Conservation (phyloP, 78 protist genomes). For the Fonticula alba region DNA sequence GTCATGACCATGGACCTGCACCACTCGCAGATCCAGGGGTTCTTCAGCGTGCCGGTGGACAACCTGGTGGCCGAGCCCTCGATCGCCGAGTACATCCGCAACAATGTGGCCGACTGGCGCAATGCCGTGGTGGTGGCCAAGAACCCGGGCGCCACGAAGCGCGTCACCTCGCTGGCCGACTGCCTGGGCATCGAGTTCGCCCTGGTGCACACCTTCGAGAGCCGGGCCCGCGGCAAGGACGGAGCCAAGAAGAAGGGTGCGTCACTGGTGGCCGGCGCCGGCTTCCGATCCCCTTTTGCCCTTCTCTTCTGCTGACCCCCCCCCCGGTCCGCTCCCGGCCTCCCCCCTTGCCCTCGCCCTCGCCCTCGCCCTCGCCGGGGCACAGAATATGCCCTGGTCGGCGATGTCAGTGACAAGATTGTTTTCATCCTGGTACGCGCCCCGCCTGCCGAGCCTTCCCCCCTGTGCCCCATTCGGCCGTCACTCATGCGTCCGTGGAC, state of each 20-base stretch:
- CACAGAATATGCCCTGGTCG: slow-evolving; percentile 53
- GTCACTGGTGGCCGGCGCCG: too few species aligned
- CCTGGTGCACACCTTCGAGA: slow-evolving; percentile 59
- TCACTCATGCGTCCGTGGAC: too few species aligned
- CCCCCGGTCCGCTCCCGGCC: too few species aligned
- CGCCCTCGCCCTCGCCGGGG: too few species aligned
- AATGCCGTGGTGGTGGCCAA: slow-evolving; percentile 52
- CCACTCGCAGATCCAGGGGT: slow-evolving; percentile 39
- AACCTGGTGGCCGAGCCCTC: slow-evolving; percentile 55
- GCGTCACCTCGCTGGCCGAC: slow-evolving; percentile 48
- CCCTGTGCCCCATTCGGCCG: too few species aligned
- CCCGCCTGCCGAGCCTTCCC: too few species aligned
- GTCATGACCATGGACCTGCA: slow-evolving; percentile 67
- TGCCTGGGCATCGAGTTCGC: slow-evolving; percentile 42
- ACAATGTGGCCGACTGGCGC: slow-evolving; percentile 17
- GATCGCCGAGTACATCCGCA: slow-evolving; percentile 37
- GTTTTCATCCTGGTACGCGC: slow-evolving; percentile 47
- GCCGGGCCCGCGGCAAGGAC: slow-evolving; percentile 54
- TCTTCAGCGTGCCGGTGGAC: slow-evolving; percentile 68
- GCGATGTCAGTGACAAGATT: slow-evolving; percentile 35
- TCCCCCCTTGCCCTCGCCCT: too few species aligned
- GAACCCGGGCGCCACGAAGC: slow-evolving; percentile 67
- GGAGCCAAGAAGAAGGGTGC: too few species aligned
- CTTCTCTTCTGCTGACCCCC: too few species aligned
- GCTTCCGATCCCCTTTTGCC: not conserved